Conservation (phyloP, 352 stramenopile species). For the Globisporangium spinosum region DNA sequence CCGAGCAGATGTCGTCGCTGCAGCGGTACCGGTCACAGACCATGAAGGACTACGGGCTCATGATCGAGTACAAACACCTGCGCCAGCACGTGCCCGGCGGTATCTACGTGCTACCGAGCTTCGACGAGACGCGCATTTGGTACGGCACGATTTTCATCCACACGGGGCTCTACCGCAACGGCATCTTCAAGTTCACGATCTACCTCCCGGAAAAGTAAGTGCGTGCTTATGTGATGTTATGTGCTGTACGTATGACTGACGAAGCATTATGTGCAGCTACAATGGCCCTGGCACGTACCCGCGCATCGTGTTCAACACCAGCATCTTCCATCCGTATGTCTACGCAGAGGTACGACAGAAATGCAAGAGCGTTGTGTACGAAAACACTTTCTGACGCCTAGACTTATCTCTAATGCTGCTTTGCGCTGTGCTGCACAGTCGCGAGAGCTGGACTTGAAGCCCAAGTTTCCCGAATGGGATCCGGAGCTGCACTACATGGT, state of each 20-base stretch:
- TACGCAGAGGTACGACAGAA: constrained; percentile 45
- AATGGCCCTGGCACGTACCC: constrained; percentile 93
- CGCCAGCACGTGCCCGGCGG: constrained; percentile 92
- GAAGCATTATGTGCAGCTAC: constrained; percentile 61
- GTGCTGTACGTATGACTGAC: constrained; percentile 4
- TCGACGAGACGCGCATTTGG: constrained; percentile 91
- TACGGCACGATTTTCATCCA: constrained; percentile 96
- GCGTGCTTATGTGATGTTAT: not conserved
- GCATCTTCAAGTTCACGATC: constrained; percentile 97
- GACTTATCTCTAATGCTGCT: not conserved
- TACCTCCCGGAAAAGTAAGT: constrained; percentile 64
- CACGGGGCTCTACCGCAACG: constrained; percentile 92
- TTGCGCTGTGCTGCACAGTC: constrained; percentile 33
- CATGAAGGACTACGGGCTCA: constrained; percentile 94
- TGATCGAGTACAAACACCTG: constrained; percentile 97
- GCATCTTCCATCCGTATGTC: constrained; percentile 94
- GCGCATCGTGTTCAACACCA: constrained; percentile 90
- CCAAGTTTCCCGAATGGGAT: constrained; percentile 92
- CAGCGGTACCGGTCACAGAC: constrained; percentile 84
- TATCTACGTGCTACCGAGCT: constrained; percentile 94
- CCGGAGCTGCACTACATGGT: constrained; percentile 94
- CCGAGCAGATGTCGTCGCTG: constrained; percentile 73
- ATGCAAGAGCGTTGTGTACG: not conserved
- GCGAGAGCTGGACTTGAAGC: constrained; percentile 88
- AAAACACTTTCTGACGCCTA: not conserved